phyloP scores from a whole-genome alignment of 164 flowering plant genomes.

The Litsea cubeba region DNA sequence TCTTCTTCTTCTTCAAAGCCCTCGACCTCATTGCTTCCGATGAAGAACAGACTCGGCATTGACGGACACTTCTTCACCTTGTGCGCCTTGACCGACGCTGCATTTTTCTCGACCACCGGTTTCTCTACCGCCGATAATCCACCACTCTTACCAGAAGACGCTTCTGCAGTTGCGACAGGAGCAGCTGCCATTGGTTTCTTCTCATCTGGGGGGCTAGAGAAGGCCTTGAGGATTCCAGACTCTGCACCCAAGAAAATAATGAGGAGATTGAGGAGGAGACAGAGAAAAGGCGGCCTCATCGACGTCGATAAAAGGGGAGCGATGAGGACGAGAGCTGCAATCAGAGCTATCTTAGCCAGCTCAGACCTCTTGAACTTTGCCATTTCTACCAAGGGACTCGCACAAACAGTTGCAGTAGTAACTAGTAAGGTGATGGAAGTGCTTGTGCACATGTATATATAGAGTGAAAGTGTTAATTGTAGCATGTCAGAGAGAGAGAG shows the following conservation, averaged over 20 bases:
- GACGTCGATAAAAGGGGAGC: constrained; percentile 58
- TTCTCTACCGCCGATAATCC: constrained; percentile 19
- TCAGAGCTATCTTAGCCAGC: constrained; percentile 32
- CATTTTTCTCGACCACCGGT: constrained; percentile 29
- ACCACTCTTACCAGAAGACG: constrained; percentile 13
- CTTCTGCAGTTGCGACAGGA: constrained; percentile 2
- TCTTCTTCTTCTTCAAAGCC: constrained; percentile 18
- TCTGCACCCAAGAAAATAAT: constrained; percentile 59
- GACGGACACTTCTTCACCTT: constrained; percentile 54
- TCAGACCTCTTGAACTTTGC: constrained; percentile 40
- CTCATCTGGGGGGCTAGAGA: constrained; percentile 29
- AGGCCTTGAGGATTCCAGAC: constrained; percentile 53
- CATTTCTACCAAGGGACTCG: constrained; percentile 20
- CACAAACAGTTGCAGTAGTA: background rate
- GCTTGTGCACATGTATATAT: background rate
- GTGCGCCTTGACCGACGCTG: constrained; percentile 13
- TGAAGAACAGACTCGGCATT: constrained; percentile 57
- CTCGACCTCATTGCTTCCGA: constrained; percentile 30
- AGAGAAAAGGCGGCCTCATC: constrained; percentile 50
- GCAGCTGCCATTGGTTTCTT: constrained; percentile 12
- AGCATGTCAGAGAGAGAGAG: background rate
- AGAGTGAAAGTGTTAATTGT: background rate
- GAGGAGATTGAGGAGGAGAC: constrained; percentile 62
- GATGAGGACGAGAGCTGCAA: constrained; percentile 45
- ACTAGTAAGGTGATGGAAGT: constrained; percentile 6